These are phyloP conservation scores for Rhodomyrtus psidioides DNA, from an alignment of 441 rosid genomes.

Conservation along the genomic window DNA sequence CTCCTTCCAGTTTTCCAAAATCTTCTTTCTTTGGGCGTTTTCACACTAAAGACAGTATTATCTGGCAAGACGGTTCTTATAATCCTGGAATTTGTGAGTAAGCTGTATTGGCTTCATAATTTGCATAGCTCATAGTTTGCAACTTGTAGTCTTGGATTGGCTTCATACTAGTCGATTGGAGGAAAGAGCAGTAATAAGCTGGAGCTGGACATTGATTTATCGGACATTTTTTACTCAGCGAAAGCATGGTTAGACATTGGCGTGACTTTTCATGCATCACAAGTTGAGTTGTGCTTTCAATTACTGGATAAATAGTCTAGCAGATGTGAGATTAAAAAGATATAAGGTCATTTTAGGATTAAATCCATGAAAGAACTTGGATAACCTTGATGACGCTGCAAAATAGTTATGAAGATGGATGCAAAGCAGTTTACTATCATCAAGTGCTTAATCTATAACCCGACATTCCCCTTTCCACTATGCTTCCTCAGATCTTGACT, in stretches of 20 bases:
- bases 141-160: background rate
- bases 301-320: no score
- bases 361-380: background rate
- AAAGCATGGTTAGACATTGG: background rate
- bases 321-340: background rate
- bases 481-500: background rate
- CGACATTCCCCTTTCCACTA: background rate
- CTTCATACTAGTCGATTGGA: background rate
- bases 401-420: background rate
- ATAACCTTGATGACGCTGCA: background rate
- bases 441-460: background rate
- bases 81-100: background rate
- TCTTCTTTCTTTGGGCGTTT: background rate
- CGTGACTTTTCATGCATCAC: background rate
- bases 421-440: background rate
- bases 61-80: background rate
- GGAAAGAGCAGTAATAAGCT: background rate
- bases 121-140: background rate
- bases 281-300: background rate
- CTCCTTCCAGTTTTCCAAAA: background rate
- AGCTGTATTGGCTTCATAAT: background rate
- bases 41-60: background rate
- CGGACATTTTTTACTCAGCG: background rate
- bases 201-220: background rate
- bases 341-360: background rate